phyloP scores from a whole-genome alignment of 169 alveolate genomes.

The Plasmodium coatneyi region DNA sequence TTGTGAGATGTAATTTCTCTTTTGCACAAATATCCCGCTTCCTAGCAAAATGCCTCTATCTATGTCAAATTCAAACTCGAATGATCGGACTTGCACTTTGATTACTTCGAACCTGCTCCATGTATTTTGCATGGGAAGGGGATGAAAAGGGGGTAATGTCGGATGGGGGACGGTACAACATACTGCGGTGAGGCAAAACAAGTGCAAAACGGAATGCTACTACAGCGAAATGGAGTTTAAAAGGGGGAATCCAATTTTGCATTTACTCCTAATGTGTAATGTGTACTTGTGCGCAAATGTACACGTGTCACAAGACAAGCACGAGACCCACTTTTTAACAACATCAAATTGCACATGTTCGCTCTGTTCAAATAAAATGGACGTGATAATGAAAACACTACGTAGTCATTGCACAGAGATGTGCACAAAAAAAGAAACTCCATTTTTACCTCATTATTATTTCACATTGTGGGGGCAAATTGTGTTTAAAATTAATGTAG shows the following conservation, averaged over 20 bases:
- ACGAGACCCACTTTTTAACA: constrained; percentile 2
- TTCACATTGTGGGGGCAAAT: constrained; percentile 68
- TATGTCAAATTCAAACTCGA: constrained; percentile 71
- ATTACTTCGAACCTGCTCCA: constrained; percentile 62
- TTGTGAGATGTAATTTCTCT: constrained; percentile 24
- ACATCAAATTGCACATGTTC: background rate
- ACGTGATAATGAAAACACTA: background rate
- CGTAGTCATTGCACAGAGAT: background rate
- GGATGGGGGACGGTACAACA: background rate
- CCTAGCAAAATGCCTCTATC: constrained; percentile 71
- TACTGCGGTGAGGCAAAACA: background rate
- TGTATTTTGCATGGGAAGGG: background rate
- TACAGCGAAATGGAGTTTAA: background rate
- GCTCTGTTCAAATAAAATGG: background rate
- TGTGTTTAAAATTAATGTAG: constrained; percentile 54
- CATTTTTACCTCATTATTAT: constrained; percentile 50
- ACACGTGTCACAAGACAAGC: background rate
- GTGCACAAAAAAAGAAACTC: background rate
- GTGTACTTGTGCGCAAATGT: background rate
- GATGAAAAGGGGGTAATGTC: background rate
- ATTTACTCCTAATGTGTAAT: background rate
- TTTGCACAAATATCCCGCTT: constrained; percentile 71
- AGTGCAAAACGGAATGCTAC: background rate
- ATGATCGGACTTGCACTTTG: constrained; percentile 58
- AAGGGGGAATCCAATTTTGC: background rate